A percentile compares a stretch with the other conserved stretches of the same genome.
These are phyloP conservation scores for Brasilioporus rufonigricans DNA, from an alignment of 768 basidiomycete genomes.

Conservation along the genomic window DNA sequence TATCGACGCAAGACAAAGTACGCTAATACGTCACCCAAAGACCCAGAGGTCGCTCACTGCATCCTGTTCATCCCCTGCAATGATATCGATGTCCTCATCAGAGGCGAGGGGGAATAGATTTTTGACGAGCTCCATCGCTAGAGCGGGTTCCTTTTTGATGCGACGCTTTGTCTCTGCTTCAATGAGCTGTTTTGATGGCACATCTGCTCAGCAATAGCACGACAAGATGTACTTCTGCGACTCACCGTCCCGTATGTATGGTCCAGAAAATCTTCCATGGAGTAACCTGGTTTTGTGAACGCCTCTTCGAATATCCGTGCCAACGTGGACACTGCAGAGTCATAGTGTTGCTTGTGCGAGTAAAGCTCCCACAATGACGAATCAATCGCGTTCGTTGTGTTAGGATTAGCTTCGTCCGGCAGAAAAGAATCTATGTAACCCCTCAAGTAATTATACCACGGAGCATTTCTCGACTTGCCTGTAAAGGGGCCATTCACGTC, in stretches of 20 bases:
- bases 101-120: slow-evolving; percentile 31
- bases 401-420: slow-evolving; percentile 63
- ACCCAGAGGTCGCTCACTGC: slow-evolving; percentile 48
- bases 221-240: background rate
- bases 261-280: slow-evolving; percentile 95
- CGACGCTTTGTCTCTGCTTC: slow-evolving; percentile 79
- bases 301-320: slow-evolving; percentile 84
- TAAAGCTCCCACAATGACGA: slow-evolving; percentile 94
- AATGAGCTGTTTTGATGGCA: slow-evolving; percentile 57
- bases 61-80: slow-evolving; percentile 23
- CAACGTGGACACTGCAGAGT: slow-evolving; percentile 82
- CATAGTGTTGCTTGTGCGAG: slow-evolving; percentile 78
- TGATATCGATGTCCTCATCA: slow-evolving; percentile 12
- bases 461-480: slow-evolving; percentile 29
- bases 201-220: slow-evolving; percentile 2
- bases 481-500: slow-evolving; percentile 33
- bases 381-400: slow-evolving; percentile 73
- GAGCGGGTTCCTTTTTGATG: slow-evolving; percentile 76
- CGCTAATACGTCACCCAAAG: slow-evolving; percentile 30
- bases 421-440: slow-evolving; percentile 65
- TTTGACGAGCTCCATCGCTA: slow-evolving; percentile 42
- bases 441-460: slow-evolving; percentile 1
- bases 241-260: slow-evolving; percentile 85
- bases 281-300: slow-evolving; percentile 90
- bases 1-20: background rate